These are phyloP conservation scores for Ceratocystis colombiana DNA, from an alignment of 2,329 filamentous ascomycete species.

Conservation along the genomic window DNA sequence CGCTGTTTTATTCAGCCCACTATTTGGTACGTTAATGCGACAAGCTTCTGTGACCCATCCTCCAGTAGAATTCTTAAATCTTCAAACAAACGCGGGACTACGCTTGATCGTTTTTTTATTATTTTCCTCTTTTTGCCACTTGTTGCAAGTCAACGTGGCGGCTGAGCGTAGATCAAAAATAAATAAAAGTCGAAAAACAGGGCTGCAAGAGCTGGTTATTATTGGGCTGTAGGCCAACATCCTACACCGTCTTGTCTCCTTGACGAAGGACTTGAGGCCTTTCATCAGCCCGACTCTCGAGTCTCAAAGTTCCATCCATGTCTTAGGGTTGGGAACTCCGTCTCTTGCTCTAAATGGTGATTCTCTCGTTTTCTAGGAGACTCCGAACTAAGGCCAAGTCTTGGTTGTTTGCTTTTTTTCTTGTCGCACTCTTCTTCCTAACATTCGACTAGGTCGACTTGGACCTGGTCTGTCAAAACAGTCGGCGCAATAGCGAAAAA, in stretches of 20 bases:
- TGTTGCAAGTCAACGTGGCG: slow-evolving; percentile 1
- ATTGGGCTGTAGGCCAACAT: too few species aligned
- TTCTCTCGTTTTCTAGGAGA: background rate
- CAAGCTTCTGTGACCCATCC: too few species aligned
- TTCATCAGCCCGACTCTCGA: too few species aligned
- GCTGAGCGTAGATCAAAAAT: slow-evolving; percentile 8
- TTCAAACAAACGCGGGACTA: background rate
- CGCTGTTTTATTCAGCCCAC: background rate
- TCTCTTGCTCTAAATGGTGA: background rate
- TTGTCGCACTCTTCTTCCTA: background rate
- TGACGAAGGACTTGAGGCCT: too few species aligned
- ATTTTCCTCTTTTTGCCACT: slow-evolving; percentile 7
- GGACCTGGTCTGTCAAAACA: background rate
- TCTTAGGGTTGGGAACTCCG: background rate
- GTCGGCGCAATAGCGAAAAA: slow-evolving; percentile 4
- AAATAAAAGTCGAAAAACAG: background rate
- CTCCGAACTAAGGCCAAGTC: background rate
- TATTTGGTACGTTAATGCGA: too few species aligned
- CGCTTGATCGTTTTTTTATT: background rate
- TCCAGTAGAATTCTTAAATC: too few species aligned
- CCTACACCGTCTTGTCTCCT: too few species aligned
- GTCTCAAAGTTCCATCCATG: background rate
- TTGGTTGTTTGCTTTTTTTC: background rate
- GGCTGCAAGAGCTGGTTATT: too few species aligned
- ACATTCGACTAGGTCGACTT: background rate